Base-by-base conservation (phyloP, 495 filamentous ascomycete genomes). In the Staphylotrichum tortipilum region DNA sequence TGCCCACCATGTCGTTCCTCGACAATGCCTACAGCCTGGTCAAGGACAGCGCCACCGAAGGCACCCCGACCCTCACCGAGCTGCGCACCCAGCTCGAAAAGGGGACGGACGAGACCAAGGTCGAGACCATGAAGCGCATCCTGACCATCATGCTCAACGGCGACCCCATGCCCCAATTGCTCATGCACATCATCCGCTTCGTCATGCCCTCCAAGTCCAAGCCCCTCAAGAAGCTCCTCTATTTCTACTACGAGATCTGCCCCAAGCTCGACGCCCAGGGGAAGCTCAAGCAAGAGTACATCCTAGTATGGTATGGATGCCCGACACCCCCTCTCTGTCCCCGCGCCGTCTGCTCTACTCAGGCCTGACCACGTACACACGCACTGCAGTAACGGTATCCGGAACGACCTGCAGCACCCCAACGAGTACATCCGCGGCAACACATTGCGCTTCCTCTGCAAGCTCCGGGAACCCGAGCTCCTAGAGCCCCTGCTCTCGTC, bases 111-210 rank as follows among this genome's bases (percentile, higher is more conserved):
- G 94, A 99, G 66, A 81, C 81, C 59, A 99, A 99, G 75, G 75
- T 94, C 68, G 94, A 97, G 57, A 97, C 94, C 14, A 97, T 99
- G 94, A 92, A 92, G 78, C 83, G 84, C 72, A 86, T 99, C 69
- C 77, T 97, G 54, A 95, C 88, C 53, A 79, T 94, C 66, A 94
- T 96, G 90, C 82, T 99, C 61, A 99, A 96, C 64, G 94, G 94
- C 49, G 94, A 97, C 62, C 88, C 94, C 30, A 89, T 97, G 85
- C 82, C 88, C 33, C 81, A 86, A 58, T 78, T 99, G 15, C 79
- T 99, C 55, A 99, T 99, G 94, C 94, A 96, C 71, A 97, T 99
- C 62, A 97, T 99, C 72, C 86, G 92, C 67, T 97, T 97, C 68
- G 88, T 99, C 55, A 97, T 97, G 94, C 94, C 94, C 2, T 91